Percentiles rank a stretch among this genome's conserved stretches.
Conservation (phyloP, 768 basidiomycete species). For the Tricholoma hemisulphureum region DNA sequence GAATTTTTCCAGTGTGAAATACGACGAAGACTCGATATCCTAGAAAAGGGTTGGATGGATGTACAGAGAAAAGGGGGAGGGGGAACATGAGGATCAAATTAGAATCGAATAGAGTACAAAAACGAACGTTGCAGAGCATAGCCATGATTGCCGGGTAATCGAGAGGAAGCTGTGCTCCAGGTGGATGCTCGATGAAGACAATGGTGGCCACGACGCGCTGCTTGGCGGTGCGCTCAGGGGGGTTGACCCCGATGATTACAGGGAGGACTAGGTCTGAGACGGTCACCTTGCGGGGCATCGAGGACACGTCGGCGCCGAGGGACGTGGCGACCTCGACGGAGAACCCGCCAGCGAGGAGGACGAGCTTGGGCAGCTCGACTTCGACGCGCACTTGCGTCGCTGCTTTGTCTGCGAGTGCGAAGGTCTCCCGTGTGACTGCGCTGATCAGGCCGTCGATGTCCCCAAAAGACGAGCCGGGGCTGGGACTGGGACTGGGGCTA, state of each 20-base stretch:
- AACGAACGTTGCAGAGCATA: constrained; percentile 33
- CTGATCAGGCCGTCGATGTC: constrained; percentile 31
- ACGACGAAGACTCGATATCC: constrained; percentile 49
- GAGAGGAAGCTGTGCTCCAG: constrained; percentile 21
- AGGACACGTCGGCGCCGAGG: neutral
- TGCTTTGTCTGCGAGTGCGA: constrained; percentile 36
- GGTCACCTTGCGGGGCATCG: constrained; percentile 27
- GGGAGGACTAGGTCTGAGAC: constrained; percentile 49
- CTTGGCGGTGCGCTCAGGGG: constrained; percentile 62
- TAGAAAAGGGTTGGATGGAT: no score
- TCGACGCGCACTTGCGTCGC: constrained; percentile 41
- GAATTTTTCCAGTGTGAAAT: constrained; percentile 62
- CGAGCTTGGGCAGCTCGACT: constrained; percentile 44
- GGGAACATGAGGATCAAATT: neutral
- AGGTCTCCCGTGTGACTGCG: constrained; percentile 36
- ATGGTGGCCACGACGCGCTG: constrained; percentile 63
- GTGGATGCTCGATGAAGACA: constrained; percentile 35
- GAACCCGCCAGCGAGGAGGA: constrained; percentile 50
- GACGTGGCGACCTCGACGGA: constrained; percentile 36
- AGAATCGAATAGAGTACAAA: no score
- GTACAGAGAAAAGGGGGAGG: neutral
- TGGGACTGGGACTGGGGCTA: no score
- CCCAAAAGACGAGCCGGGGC: constrained; percentile 22
- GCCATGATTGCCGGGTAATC: constrained; percentile 39
- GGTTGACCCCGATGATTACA: constrained; percentile 69